Evolutionary conservation across 1,284 basidiomycete species (phyloP), one percentile per base, ranked within the genome.

Genomic region (Cryptococcus sp.): DNA sequence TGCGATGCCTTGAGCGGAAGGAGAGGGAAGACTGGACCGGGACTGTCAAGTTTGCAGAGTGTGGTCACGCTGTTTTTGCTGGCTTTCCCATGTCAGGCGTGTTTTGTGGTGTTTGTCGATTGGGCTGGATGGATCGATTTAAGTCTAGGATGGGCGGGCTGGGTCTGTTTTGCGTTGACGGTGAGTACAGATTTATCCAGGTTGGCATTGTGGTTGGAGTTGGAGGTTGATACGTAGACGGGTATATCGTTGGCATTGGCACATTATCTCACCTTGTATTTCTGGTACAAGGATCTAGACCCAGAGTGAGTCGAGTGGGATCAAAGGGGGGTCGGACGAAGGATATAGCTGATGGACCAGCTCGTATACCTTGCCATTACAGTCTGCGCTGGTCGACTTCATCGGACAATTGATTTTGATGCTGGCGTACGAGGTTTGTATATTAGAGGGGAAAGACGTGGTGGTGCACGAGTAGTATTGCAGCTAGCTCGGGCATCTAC

Each of bases 301-400:
- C 94, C 94, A 11, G 92, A 95, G 73, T 74, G 46, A 53, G 69
- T 68, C 34, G 12, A 31, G n/a, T 18, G 9, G 34, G 36, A 34
- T 5, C 16, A 26, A 18, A 25, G 21, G 22, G 39, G 28, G 4
- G 14, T 26, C 22, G 14, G 25, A 18, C 23, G 37, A n/a, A n/a
- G n/a, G n/a, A n/a, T n/a, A n/a, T n/a, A n/a, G 16, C 10, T 24
- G 2, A 34, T 40, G n/a, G 18, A 5, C 2, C 50, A 67, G 72
- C 70, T 86, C 87, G 72, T 95, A 97, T 69, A 90, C 90, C 2
- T 75, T 97, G 18, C 94, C 94, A 2, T 82, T 94, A 33, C 88
- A 95, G 57, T 90, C 87, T 1, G 86, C 90, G 0, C 68, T 90
- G 32, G 84, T 97, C 73, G 94, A 98, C 69, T 82, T 97, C 41